These are phyloP conservation scores for Paecilomyces variotii DNA, from an alignment of 2,329 filamentous ascomycete genomes.

Conservation along the genomic window DNA sequence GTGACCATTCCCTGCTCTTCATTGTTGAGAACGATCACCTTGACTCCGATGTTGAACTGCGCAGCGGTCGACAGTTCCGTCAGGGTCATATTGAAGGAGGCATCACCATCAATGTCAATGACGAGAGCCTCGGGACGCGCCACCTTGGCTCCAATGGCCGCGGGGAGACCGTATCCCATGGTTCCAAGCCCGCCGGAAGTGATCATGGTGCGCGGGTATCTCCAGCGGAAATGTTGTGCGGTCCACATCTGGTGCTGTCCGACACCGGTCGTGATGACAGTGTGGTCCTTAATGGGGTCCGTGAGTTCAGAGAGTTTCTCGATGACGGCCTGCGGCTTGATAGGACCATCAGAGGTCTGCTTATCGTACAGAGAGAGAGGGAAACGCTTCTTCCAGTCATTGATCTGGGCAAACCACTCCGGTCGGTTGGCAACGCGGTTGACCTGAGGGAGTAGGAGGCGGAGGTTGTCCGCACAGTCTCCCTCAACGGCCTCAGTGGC, in stretches of 20 bases:
- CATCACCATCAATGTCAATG: constrained; percentile 93
- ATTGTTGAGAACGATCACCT: constrained; percentile 92
- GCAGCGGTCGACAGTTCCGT: constrained; percentile 88
- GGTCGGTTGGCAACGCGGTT: constrained; percentile 58
- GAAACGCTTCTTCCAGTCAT: constrained; percentile 84
- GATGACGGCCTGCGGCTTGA: constrained; percentile 92
- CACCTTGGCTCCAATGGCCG: constrained; percentile 92
- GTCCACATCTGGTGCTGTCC: constrained; percentile 99
- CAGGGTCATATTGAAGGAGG: constrained; percentile 98
- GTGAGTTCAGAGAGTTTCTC: constrained; percentile 83
- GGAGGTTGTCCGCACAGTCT: constrained; percentile 75
- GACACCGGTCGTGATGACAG: constrained; percentile 86
- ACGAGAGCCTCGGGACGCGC: constrained; percentile 73
- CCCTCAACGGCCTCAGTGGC: constrained; percentile 93
- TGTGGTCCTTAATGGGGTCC: constrained; percentile 68
- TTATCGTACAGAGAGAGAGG: constrained; percentile 75
- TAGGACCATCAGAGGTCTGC: constrained; percentile 64
- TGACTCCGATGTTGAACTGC: constrained; percentile 94
- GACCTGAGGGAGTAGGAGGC: constrained; percentile 64
- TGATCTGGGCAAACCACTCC: constrained; percentile 86
- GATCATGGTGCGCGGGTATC: constrained; percentile 84
- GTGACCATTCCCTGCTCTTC: constrained; percentile 98
- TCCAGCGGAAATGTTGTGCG: constrained; percentile 94
- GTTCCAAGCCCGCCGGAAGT: constrained; percentile 92
- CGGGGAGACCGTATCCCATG: constrained; percentile 92